Percentiles rank a stretch among this genome's conserved stretches.
Conservation (phyloP, 2,329 filamentous ascomycete genomes). For the Pseudonectria buxi region DNA sequence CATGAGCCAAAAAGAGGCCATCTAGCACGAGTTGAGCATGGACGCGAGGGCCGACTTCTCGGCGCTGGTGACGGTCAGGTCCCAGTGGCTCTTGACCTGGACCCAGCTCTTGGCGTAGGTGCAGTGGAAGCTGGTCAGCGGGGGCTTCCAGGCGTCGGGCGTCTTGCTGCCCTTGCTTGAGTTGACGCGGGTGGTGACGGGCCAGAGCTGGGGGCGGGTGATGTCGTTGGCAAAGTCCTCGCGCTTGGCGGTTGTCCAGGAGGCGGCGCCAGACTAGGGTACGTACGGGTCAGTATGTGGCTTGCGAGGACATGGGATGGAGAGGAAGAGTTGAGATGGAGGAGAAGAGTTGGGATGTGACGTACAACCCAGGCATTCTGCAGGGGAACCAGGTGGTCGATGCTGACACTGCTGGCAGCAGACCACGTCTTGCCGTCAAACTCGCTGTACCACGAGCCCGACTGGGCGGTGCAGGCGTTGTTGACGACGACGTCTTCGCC, state of each 20-base stretch:
- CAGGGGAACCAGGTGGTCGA: slow-evolving; percentile 77
- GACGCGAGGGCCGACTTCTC: slow-evolving; percentile 63
- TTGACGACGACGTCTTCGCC: slow-evolving; percentile 55
- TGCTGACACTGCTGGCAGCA: slow-evolving; percentile 63
- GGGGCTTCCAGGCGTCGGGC: slow-evolving; percentile 72
- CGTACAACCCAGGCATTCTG: slow-evolving; percentile 71
- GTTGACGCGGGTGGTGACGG: slow-evolving; percentile 74
- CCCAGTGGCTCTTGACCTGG: slow-evolving; percentile 68
- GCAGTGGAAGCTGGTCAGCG: slow-evolving; percentile 64
- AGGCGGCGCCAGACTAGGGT: slow-evolving; percentile 57
- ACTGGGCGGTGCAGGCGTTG: slow-evolving; percentile 54
- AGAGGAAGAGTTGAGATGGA: neutral
- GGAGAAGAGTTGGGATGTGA: slow-evolving; percentile 6
- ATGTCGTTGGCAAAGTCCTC: slow-evolving; percentile 72
- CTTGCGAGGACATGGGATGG: neutral
- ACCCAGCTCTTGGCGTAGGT: slow-evolving; percentile 73
- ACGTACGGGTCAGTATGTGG: slow-evolving; percentile 7
- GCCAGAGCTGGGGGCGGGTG: slow-evolving; percentile 66
- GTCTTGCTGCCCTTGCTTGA: slow-evolving; percentile 64
- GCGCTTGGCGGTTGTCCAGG: slow-evolving; percentile 63
- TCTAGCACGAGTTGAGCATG: slow-evolving; percentile 28
- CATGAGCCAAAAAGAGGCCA: neutral
- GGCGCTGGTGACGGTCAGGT: slow-evolving; percentile 59
- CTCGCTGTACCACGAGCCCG: slow-evolving; percentile 63
- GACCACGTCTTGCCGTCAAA: slow-evolving; percentile 71